A percentile compares a stretch with the other conserved stretches of the same genome.
These are phyloP conservation scores for Botryotinia convoluta DNA, from an alignment of 2,329 filamentous ascomycete genomes.

Conservation along the genomic window DNA sequence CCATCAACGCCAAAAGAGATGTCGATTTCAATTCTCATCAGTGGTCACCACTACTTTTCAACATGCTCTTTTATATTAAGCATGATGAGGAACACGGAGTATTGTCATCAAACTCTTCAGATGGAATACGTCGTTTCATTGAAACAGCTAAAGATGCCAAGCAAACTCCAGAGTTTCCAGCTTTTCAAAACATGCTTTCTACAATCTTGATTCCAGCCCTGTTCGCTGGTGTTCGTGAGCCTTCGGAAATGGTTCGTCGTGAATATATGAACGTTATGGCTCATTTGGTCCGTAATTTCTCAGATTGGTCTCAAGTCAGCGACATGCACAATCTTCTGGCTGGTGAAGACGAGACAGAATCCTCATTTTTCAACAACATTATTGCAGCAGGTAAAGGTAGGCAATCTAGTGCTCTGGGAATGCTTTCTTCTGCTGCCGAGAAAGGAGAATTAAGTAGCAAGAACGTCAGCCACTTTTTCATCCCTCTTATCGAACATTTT, in stretches of 20 bases:
- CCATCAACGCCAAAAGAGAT: constrained; percentile 64
- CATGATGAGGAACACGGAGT: constrained; percentile 88
- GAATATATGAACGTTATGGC: constrained; percentile 81
- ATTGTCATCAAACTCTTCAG: constrained; percentile 74
- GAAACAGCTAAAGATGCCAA: constrained; percentile 54
- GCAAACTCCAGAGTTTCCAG: constrained; percentile 43
- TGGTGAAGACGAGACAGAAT: constrained; percentile 54
- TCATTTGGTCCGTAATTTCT: constrained; percentile 69
- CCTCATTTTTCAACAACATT: constrained; percentile 89
- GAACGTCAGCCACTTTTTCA: constrained; percentile 81
- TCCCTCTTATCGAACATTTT: constrained; percentile 92
- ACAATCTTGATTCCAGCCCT: constrained; percentile 71
- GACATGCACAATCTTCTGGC: constrained; percentile 72
- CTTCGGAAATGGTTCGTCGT: constrained; percentile 78
- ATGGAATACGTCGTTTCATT: constrained; percentile 75
- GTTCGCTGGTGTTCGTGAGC: constrained; percentile 70
- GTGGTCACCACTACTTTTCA: constrained; percentile 86
- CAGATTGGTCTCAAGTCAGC: constrained; percentile 65
- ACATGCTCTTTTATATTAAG: constrained; percentile 82
- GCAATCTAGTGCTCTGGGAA: constrained; percentile 77
- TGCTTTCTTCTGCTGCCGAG: constrained; percentile 67
- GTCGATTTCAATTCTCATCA: constrained; percentile 63
- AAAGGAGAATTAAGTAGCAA: constrained; percentile 65
- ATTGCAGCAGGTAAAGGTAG: constrained; percentile 85
- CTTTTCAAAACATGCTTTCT: constrained; percentile 58